Conservation (phyloP, 2,329 filamentous ascomycete species). For the Ceratocystis smalleyi region DNA sequence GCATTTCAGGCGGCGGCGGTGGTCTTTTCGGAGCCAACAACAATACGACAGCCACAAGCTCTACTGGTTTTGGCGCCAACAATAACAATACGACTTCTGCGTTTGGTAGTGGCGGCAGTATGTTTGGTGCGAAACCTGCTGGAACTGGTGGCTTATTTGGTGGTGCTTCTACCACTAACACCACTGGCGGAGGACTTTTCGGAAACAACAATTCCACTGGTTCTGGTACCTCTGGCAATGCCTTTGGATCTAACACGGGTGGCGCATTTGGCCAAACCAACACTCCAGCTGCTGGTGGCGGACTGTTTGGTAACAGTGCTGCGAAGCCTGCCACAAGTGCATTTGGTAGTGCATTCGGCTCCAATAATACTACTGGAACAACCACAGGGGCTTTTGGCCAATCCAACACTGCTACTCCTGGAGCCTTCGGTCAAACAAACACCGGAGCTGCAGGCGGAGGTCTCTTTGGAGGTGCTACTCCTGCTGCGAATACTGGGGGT, state of each 20-base stretch:
- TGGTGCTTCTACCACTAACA: slow-evolving; percentile 18
- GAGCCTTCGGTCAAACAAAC: slow-evolving; percentile 23
- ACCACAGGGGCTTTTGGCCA: slow-evolving; percentile 20
- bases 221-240: slow-evolving; percentile 7
- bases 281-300: slow-evolving; percentile 22
- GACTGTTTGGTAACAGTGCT: slow-evolving; percentile 22
- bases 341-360: slow-evolving; percentile 31
- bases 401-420: slow-evolving; percentile 22
- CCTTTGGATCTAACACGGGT: slow-evolving; percentile 20
- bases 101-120: slow-evolving; percentile 22
- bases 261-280: slow-evolving; percentile 23
- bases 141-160: slow-evolving; percentile 31
- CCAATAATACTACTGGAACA: slow-evolving; percentile 21
- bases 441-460: slow-evolving; percentile 18
- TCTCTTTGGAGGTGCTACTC: slow-evolving; percentile 15
- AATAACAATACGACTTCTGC: slow-evolving; percentile 18
- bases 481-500: slow-evolving; percentile 23
- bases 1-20: slow-evolving; percentile 24
- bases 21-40: slow-evolving; percentile 27
- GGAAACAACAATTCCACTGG: slow-evolving; percentile 22
- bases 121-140: slow-evolving; percentile 25
- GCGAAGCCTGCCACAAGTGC: slow-evolving; percentile 22
- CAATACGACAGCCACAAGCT: slow-evolving; percentile 19
- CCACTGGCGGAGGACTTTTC: slow-evolving; percentile 21
- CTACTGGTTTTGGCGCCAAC: slow-evolving; percentile 21